Percentiles rank a stretch among this genome's conserved stretches.
phyloP scores from a whole-genome alignment of 2,329 filamentous ascomycete species.

The Epichloe elymi region DNA sequence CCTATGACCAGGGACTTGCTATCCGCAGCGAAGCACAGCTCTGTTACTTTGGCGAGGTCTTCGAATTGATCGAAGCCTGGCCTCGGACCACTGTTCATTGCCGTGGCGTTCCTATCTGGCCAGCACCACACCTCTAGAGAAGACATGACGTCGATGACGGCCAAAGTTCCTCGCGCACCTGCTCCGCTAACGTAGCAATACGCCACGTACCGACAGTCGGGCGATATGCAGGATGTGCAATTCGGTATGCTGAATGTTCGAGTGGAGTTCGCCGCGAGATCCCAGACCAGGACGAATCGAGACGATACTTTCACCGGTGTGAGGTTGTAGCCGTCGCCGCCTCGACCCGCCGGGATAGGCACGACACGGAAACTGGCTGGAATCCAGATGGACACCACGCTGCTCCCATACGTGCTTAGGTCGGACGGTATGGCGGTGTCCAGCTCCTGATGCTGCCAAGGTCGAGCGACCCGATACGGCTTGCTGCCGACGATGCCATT shows the following conservation, averaged over 20 bases:
- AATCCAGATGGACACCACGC: conserved; percentile 28
- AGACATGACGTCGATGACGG: conserved; percentile 24
- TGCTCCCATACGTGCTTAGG: conserved; percentile 24
- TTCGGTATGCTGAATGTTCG: conserved; percentile 27
- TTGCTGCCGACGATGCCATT: conserved; percentile 12
- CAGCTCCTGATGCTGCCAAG: conserved; percentile 25
- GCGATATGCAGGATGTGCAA: conserved; percentile 23
- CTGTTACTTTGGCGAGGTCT: conserved; percentile 21
- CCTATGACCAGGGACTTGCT: conserved; percentile 23
- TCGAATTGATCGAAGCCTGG: conserved; percentile 19
- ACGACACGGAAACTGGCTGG: conserved; percentile 24
- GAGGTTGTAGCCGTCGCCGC: conserved; percentile 20
- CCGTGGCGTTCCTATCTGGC: conserved; percentile 19
- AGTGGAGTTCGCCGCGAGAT: conserved; percentile 24
- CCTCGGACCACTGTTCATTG: conserved; percentile 10
- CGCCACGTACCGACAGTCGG: conserved; percentile 27
- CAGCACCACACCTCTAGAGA: conserved; percentile 25
- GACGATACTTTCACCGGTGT: conserved; percentile 18
- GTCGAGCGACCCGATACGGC: conserved; percentile 23
- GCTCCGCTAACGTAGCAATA: conserved; percentile 24
- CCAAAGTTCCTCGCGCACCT: conserved; percentile 20
- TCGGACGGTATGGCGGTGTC: conserved; percentile 25
- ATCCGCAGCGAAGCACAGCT: conserved; percentile 26
- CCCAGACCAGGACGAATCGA: conserved; percentile 27
- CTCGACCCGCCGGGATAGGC: conserved; percentile 13